phyloP scores from a whole-genome alignment of 352 stramenopile species.

The Thalassiosira allenii region DNA sequence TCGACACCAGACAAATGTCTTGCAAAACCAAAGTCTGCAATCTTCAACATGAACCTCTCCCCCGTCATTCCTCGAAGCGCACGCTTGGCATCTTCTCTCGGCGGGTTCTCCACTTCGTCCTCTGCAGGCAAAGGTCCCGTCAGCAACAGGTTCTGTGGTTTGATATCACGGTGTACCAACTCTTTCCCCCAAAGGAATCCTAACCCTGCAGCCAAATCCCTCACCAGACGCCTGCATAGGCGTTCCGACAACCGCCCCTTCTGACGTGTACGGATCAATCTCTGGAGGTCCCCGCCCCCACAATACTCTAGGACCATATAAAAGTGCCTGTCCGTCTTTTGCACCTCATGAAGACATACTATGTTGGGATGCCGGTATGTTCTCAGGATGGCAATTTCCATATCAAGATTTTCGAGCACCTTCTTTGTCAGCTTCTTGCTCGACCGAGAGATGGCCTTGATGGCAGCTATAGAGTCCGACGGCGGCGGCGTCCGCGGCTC shows the following conservation, averaged over 20 bases:
- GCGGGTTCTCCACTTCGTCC: slow-evolving; percentile 74
- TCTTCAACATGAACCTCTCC: slow-evolving; percentile 85
- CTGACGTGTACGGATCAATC: slow-evolving; percentile 88
- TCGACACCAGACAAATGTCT: slow-evolving; percentile 91
- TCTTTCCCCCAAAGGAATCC: slow-evolving; percentile 94
- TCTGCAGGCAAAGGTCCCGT: slow-evolving; percentile 74
- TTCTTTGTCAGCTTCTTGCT: slow-evolving; percentile 93
- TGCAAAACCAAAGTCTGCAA: slow-evolving; percentile 97
- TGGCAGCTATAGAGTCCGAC: slow-evolving; percentile 87
- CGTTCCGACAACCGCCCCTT: slow-evolving; percentile 74
- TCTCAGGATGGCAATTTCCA: slow-evolving; percentile 96
- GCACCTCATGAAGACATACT: slow-evolving; percentile 95
- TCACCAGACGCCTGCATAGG: slow-evolving; percentile 91
- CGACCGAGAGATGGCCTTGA: slow-evolving; percentile 93
- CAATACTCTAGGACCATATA: slow-evolving; percentile 98
- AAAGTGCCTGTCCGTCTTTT: slow-evolving; percentile 95
- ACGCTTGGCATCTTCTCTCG: slow-evolving; percentile 50
- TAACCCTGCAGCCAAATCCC: slow-evolving; percentile 92
- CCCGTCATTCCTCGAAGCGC: slow-evolving; percentile 8
- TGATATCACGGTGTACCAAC: slow-evolving; percentile 97
- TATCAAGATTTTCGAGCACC: slow-evolving; percentile 94
- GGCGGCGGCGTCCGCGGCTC: neutral
- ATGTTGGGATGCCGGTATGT: slow-evolving; percentile 96
- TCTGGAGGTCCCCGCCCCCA: slow-evolving; percentile 94
- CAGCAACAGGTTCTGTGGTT: slow-evolving; percentile 97